A percentile compares a stretch with the other conserved stretches of the same genome.
These are phyloP conservation scores for Tetragonia tetragonoides DNA, from an alignment of 148 eudicot genomes.

Conservation along the genomic window DNA sequence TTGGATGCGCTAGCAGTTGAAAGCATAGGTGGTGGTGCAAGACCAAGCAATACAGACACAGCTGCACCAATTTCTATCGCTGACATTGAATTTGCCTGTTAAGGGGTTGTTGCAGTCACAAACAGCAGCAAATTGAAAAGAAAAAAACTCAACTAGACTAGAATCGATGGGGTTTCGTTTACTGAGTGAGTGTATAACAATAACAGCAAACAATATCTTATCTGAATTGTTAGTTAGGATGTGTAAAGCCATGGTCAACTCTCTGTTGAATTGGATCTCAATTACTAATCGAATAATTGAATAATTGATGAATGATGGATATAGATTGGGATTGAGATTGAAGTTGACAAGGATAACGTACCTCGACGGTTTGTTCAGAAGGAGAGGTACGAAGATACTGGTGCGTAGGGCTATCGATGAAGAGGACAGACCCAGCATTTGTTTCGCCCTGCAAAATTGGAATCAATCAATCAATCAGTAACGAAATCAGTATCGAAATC, in stretches of 20 bases:
- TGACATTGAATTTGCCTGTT: slow-evolving; percentile 54
- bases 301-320: not conserved
- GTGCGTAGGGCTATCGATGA: slow-evolving; percentile 62
- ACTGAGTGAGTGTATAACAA: no score
- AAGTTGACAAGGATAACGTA: not conserved
- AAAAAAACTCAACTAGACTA: no score
- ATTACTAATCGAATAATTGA: no score
- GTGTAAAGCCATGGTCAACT: no score
- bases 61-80: slow-evolving; percentile 79
- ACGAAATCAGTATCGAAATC: not conserved
- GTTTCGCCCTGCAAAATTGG: slow-evolving; percentile 40
- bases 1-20: slow-evolving; percentile 73
- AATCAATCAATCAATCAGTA: not conserved
- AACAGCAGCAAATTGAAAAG: not conserved
- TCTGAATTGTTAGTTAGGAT: no score
- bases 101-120: slow-evolving; percentile 7
- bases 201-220: no score
- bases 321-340: not conserved
- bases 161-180: no score
- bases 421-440: slow-evolving; percentile 50
- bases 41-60: slow-evolving; percentile 87
- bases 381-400: slow-evolving; percentile 45
- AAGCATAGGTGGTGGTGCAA: slow-evolving; percentile 70
- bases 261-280: no score
- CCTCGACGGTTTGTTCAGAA: slow-evolving; percentile 30